These are phyloP conservation scores for Pelargonium exstipulatum DNA, from an alignment of 441 rosid genomes.

Conservation along the genomic window DNA sequence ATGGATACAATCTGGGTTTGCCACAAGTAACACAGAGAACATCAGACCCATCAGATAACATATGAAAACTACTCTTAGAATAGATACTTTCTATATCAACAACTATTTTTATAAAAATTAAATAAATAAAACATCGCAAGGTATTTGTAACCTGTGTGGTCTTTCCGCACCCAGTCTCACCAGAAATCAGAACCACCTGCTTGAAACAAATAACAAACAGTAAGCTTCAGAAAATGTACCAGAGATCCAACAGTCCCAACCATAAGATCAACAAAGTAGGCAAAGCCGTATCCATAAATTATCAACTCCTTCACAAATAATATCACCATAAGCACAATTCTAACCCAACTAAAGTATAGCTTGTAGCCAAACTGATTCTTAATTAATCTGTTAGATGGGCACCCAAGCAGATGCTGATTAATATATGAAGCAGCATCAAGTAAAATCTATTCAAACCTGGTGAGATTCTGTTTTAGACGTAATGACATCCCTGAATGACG, in stretches of 20 bases:
- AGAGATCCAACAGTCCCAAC: background rate
- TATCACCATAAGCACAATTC: conserved; percentile 1
- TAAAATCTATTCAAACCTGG: conserved; percentile 2
- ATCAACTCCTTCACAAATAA: background rate
- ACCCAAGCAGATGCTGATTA: background rate
- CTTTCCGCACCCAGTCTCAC: conserved; percentile 5
- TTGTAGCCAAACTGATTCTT: background rate
- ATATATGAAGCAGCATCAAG: background rate
- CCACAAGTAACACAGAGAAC: background rate
- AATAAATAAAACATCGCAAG: background rate
- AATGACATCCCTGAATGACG: background rate
- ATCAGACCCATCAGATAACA: background rate
- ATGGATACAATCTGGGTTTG: too few relatives aligned
- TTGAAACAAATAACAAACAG: background rate
- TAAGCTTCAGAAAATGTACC: background rate
- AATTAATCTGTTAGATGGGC: background rate
- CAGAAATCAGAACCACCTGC: conserved; percentile 3
- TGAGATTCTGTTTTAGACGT: background rate
- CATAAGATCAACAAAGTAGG: background rate
- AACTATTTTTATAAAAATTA: too few relatives aligned
- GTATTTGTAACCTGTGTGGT: conserved; percentile 5
- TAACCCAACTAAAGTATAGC: background rate
- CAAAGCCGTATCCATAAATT: background rate
- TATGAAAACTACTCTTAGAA: background rate
- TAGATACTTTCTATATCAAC: background rate